Conservation (phyloP, 1,284 basidiomycete genomes). For the Inonotus obliquus region DNA sequence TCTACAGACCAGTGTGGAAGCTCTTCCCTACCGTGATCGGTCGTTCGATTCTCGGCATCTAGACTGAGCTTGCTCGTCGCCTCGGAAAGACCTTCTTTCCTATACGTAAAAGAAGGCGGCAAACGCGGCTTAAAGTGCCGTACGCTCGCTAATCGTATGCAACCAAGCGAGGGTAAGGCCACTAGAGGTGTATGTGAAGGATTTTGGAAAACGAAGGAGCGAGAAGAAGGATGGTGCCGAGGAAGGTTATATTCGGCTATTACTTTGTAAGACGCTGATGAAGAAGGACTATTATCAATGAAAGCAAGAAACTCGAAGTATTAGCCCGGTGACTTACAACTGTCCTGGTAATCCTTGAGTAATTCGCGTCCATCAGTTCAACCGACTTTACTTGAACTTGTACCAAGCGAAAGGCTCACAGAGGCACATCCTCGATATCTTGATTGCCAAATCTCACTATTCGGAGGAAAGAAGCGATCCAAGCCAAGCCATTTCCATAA, state of each 20-base stretch:
- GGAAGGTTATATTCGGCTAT: conserved; percentile 39
- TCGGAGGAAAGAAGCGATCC: conserved; percentile 58
- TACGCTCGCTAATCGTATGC: conserved; percentile 44
- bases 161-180: conserved; percentile 38
- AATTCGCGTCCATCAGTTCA: neutral
- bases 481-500: conserved; percentile 66
- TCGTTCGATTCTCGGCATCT: conserved; percentile 23
- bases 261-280: conserved; percentile 59
- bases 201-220: conserved; percentile 42
- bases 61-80: conserved; percentile 19
- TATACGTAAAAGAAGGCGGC: conserved; percentile 26
- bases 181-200: conserved; percentile 47
- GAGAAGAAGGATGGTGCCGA: conserved; percentile 36
- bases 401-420: conserved; percentile 38
- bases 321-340: conserved; percentile 39
- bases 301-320: neutral
- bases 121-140: conserved; percentile 38
- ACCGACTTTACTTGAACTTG: neutral
- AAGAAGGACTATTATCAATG: neutral
- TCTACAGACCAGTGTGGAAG: conserved; percentile 14
- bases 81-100: conserved; percentile 19
- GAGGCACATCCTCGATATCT: conserved; percentile 54
- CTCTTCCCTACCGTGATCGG: conserved; percentile 10
- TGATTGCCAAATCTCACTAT: conserved; percentile 31
- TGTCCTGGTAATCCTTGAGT: conserved; percentile 66